Evolutionary conservation across 2,329 filamentous ascomycete species (phyloP), one percentile per base, ranked within the genome.

Genomic region (Diplodia corticola): DNA sequence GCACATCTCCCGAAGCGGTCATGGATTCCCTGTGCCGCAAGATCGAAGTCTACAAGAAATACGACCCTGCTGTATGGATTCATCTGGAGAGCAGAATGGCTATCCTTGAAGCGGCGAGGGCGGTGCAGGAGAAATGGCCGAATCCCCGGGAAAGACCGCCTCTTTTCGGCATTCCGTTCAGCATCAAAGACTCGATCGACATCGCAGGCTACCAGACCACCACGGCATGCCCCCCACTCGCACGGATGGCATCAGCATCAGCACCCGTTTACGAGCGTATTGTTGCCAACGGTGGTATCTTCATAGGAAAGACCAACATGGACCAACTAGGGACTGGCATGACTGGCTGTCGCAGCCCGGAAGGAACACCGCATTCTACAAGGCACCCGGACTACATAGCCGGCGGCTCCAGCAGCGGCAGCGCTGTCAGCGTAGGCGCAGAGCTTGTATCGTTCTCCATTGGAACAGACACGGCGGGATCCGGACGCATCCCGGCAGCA

Each of bases 281-380:
- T 12, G 79, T 81, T 15, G 70, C 75, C 2, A 82, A 83, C 5
- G 86, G 86, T 2, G 86, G 83, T 1, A 77, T 88, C 5, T 84
- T 88, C 55, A 77, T 89, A 3, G 86, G 85, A 37, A 89, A 88
- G 71, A 80, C 83, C 0, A 88, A 88, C 68, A 80, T 89, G 64
- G 87, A 89, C 71, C 86, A 89, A 73, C 79, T 89, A 4, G 86
- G 86, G 2, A 88, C 86, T 0, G 87, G 87, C 0, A 78, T 89
- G 2, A 84, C 82, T 13, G 87, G 86, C 17, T 85, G 83, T 54
- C 81, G 86, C 28, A 86, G 84, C 1, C 84, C 86, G 0, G 87
- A 84, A 68, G 86, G 86, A 2, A 82, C 80, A 22, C 83, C 85
- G 1, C 79, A 83, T 24, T 86, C 84, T 64, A 78, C 85, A 0